Percentiles rank a stretch among this genome's conserved stretches.
phyloP scores from a whole-genome alignment of 139 green algal genomes.

The Chlamydomonas eustigma region DNA sequence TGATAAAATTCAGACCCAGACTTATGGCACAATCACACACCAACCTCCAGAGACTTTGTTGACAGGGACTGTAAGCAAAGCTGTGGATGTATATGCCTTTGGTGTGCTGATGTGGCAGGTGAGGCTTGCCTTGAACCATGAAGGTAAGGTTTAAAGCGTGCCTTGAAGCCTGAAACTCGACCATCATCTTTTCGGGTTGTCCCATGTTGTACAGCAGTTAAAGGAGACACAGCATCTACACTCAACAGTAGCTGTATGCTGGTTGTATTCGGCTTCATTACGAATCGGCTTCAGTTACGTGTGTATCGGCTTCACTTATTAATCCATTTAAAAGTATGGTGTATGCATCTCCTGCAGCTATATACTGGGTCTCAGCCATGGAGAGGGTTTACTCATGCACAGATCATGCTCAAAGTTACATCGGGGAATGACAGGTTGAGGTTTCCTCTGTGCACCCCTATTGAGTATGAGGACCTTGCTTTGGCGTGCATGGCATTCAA shows the following conservation, averaged over 20 bases:
- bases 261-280: too few species aligned
- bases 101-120: conserved; percentile 8
- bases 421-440: background rate
- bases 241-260: too few species aligned
- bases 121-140: too few species aligned
- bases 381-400: background rate
- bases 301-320: too few species aligned
- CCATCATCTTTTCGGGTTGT: too few species aligned
- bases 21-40: conserved; percentile 36
- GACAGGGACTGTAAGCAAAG: background rate
- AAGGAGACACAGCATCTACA: too few species aligned
- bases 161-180: too few species aligned
- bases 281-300: too few species aligned
- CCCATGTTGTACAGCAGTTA: too few species aligned
- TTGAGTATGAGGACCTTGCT: background rate
- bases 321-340: too few species aligned
- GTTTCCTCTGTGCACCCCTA: background rate
- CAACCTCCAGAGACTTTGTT: background rate
- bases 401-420: conserved; percentile 1
- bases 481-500: background rate
- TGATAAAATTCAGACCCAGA: conserved; percentile 30
- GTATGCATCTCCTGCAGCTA: too few species aligned
- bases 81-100: background rate
- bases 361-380: background rate
- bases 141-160: too few species aligned